These are phyloP conservation scores for Yamadazyma philogaea DNA, from an alignment of 805 yeast species.

Conservation along the genomic window DNA sequence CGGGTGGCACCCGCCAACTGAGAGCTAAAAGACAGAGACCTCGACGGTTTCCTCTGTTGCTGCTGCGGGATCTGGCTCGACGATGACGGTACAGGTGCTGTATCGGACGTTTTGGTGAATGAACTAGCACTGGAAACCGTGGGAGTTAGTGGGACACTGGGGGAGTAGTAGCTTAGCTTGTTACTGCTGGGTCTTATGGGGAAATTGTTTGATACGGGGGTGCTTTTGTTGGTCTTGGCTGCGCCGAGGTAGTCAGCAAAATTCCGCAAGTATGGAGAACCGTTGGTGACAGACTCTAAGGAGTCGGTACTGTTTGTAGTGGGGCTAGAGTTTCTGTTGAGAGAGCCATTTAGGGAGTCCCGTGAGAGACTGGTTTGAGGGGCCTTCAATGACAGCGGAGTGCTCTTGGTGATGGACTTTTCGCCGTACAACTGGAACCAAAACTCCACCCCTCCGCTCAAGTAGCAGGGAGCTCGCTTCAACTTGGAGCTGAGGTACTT, in stretches of 20 bases:
- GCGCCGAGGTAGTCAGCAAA: constrained; percentile 30
- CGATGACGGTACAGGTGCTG: neutral
- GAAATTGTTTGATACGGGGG: constrained; percentile 20
- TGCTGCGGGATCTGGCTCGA: neutral
- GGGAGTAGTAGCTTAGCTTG: constrained; percentile 5
- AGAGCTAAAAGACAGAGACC: constrained; percentile 3
- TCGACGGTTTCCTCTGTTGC: constrained; percentile 1
- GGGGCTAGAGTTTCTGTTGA: constrained; percentile 1
- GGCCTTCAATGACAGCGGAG: constrained; percentile 11
- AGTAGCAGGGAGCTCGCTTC: constrained; percentile 29
- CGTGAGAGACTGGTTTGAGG: constrained; percentile 21
- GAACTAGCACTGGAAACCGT: constrained; percentile 4
- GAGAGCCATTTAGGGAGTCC: constrained; percentile 12
- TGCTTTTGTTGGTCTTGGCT: constrained; percentile 19
- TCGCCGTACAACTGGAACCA: constrained; percentile 36
- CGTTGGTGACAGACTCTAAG: constrained; percentile 7
- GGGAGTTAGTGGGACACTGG: constrained; percentile 14
- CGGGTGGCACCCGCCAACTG: neutral
- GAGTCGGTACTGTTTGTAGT: constrained; percentile 5
- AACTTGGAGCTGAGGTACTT: constrained; percentile 33
- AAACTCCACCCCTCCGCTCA: constrained; percentile 35
- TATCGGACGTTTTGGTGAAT: neutral
- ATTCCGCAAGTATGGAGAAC: constrained; percentile 27
- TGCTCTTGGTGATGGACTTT: constrained; percentile 17
- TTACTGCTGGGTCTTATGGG: neutral